These are phyloP conservation scores for Zygoascus meyerae DNA, from an alignment of 1,139 yeast genomes.

Conservation along the genomic window DNA sequence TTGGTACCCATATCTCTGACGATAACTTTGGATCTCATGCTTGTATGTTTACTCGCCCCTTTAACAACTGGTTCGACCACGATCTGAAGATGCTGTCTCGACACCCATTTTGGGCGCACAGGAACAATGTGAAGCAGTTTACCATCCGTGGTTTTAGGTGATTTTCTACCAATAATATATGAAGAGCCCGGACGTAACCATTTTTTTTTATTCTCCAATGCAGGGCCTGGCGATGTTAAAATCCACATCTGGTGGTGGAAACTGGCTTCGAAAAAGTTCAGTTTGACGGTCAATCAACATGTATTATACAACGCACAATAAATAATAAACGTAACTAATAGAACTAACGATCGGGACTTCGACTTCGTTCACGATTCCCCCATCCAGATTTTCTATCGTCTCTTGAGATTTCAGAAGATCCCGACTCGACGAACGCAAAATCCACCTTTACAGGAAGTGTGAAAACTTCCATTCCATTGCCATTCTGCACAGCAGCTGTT, in stretches of 20 bases:
- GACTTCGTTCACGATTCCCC: background rate
- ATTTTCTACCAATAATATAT: slow-evolving; percentile 16
- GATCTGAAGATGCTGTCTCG: slow-evolving; percentile 24
- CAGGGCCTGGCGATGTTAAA: slow-evolving; percentile 14
- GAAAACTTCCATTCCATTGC: slow-evolving; percentile 32
- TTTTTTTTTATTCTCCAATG: slow-evolving; percentile 13
- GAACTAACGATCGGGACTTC: slow-evolving; percentile 5
- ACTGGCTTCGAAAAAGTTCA: background rate
- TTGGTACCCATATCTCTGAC: slow-evolving; percentile 25
- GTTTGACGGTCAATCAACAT: background rate
- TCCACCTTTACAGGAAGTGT: slow-evolving; percentile 34
- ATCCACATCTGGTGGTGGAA: slow-evolving; percentile 16
- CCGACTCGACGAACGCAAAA: slow-evolving; percentile 36
- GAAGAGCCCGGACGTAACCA: slow-evolving; percentile 22
- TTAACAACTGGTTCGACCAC: slow-evolving; percentile 14
- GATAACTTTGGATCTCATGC: slow-evolving; percentile 17
- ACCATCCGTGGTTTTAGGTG: background rate
- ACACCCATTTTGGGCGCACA: slow-evolving; percentile 12
- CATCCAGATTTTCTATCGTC: slow-evolving; percentile 6
- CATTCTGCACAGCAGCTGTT: slow-evolving; percentile 31
- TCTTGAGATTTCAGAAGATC: slow-evolving; percentile 10
- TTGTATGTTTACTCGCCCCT: slow-evolving; percentile 17
- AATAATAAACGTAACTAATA: background rate
- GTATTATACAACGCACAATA: background rate
- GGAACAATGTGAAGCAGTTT: background rate